Base-by-base conservation (phyloP, 768 basidiomycete species). In the Suillus plorans region DNA sequence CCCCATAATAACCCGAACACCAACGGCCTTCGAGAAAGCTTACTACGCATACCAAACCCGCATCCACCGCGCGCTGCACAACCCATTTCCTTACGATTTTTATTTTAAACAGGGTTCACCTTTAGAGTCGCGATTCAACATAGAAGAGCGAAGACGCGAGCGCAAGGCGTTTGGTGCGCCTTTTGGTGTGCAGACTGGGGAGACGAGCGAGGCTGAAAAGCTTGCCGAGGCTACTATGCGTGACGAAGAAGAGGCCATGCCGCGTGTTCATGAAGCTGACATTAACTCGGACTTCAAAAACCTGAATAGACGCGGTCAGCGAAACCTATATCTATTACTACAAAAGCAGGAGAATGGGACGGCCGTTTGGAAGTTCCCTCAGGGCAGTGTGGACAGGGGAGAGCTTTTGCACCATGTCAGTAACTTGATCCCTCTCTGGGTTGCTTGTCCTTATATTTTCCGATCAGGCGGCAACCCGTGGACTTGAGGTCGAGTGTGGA, bases 41-140 rank as follows among this genome's bases (percentile, higher is more conserved):
- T 95, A 91, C 77, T 89, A 92, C 76, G 81, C 85, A 61, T 96
- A 97, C 82, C 91, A 94, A 74, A 81, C 86, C 10, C 88, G 92
- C 50, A 85, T 98, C 72, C 86, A 88, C 71, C 89, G 92, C 68
- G 90, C 95, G 3, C 79, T 98, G 57, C 90, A 90, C 74, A 93
- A 94, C 69, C 95, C 95, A 1, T 89, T 94, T 74, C 92, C 95
- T 20, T 82, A 86, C 64, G 89, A 95, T 56, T 94, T 97, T 78
- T 98, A 96, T 80, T 97, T 97, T 84, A 95, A 95, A 78, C 89
- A 89, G 59, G 95, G 95, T 10, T 92, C 95, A 0, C 81, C 92
- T 18, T 84, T 95, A 37, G 90, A 95, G 74, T 86, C 88, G 16
- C 85, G 91, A 45, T 97, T 94, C 77, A 87, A 83, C 57, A 76